These are phyloP conservation scores for Pseudogymnoascus sp. DNA, from an alignment of 2,329 filamentous ascomycete species.

Conservation along the genomic window DNA sequence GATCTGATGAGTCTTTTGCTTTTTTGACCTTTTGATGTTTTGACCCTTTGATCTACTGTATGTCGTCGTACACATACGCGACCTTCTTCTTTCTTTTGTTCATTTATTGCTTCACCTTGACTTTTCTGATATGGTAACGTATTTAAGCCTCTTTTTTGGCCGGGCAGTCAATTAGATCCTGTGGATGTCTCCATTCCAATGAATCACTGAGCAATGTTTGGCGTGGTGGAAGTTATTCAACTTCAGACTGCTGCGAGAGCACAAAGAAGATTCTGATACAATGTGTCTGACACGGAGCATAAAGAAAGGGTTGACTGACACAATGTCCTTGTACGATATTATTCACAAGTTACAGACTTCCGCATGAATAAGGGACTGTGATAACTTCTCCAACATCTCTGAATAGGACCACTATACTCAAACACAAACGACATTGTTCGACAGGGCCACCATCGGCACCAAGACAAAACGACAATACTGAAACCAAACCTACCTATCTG, in stretches of 20 bases:
- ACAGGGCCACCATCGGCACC: background rate
- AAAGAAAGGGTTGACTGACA: background rate
- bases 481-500: background rate
- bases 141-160: background rate
- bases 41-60: background rate
- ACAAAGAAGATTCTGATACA: background rate
- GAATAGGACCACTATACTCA: background rate
- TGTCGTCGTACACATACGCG: background rate
- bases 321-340: background rate
- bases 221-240: background rate
- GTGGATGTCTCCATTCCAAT: background rate
- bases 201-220: background rate
- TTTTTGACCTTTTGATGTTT: background rate
- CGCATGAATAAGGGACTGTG: background rate
- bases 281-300: background rate
- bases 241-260: background rate
- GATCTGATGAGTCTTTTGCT: conserved; percentile 4
- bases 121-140: background rate
- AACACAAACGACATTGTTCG: too few species aligned
- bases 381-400: background rate
- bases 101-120: background rate
- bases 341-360: background rate
- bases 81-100: background rate
- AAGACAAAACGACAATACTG: background rate
- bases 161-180: background rate